Conservation (phyloP, 2,329 filamentous ascomycete species). For the Pseudocercospora crystallina region DNA sequence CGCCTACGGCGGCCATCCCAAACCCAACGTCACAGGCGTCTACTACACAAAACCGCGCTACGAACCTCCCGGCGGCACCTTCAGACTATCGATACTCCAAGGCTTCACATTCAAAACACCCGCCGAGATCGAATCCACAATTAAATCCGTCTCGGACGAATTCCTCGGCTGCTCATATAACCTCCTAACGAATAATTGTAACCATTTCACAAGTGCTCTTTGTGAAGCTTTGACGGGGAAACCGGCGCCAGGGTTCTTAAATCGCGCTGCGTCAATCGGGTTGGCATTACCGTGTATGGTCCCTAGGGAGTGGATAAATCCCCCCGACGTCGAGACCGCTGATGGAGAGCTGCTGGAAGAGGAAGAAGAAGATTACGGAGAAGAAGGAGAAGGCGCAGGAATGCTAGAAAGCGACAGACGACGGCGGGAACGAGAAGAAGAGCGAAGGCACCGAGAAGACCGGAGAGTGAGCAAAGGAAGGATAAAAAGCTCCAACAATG, state of each 20-base stretch:
- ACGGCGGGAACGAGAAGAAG: slow-evolving; percentile 4
- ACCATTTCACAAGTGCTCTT: slow-evolving; percentile 79
- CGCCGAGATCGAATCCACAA: slow-evolving; percentile 68
- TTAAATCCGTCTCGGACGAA: slow-evolving; percentile 66
- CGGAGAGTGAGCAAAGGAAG: slow-evolving; percentile 25
- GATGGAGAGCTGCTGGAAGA: slow-evolving; percentile 68
- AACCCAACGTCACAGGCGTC: slow-evolving; percentile 69
- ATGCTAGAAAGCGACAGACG: slow-evolving; percentile 20
- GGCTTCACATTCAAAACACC: slow-evolving; percentile 72
- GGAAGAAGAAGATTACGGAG: slow-evolving; percentile 48
- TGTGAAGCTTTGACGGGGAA: slow-evolving; percentile 71
- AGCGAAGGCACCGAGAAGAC: slow-evolving; percentile 3
- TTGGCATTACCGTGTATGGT: slow-evolving; percentile 79
- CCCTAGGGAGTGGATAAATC: slow-evolving; percentile 76
- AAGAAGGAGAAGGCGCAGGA: slow-evolving; percentile 51
- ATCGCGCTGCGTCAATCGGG: slow-evolving; percentile 80
- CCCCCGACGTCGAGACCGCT: slow-evolving; percentile 71
- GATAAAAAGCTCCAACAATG: slow-evolving; percentile 28
- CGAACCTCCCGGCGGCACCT: slow-evolving; percentile 75
- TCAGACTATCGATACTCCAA: slow-evolving; percentile 72
- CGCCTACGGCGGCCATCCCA: slow-evolving; percentile 79
- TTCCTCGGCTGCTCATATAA: slow-evolving; percentile 79
- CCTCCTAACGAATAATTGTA: slow-evolving; percentile 80
- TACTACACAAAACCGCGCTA: slow-evolving; percentile 73
- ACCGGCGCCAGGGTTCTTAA: slow-evolving; percentile 72